A percentile compares a stretch with the other conserved stretches of the same genome.
phyloP scores from a whole-genome alignment of 129 eudicot species.

The Smallanthus sonchifolius region DNA sequence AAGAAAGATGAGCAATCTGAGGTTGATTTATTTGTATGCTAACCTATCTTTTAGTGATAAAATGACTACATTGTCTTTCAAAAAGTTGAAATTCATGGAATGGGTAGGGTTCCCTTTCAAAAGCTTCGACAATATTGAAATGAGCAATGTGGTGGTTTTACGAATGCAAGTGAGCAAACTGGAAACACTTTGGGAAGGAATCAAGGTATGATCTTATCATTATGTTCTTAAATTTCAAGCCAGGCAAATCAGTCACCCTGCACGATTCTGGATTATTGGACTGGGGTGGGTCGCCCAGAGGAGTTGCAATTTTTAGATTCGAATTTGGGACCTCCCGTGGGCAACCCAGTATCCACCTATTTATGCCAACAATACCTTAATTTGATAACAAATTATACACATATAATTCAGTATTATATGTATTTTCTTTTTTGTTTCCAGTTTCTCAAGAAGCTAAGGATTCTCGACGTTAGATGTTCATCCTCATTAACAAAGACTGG shows the following conservation, averaged over 20 bases:
- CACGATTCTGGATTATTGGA: not conserved
- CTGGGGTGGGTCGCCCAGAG: no score
- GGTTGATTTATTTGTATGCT: not conserved
- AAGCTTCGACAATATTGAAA: not conserved
- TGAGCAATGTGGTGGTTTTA: conserved; percentile 14
- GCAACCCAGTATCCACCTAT: no score
- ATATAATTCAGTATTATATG: no score
- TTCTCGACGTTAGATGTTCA: not conserved
- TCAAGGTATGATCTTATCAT: conserved; percentile 18
- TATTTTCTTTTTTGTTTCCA: not conserved
- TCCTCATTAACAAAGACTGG: not conserved
- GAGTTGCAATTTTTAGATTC: no score
- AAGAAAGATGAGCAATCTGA: conserved; percentile 7
- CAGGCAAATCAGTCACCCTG: no score
- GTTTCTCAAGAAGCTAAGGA: conserved; percentile 11
- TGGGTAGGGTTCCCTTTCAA: not conserved
- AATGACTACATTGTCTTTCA: not conserved
- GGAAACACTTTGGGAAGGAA: conserved; percentile 15
- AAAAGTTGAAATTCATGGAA: not conserved
- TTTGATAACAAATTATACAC: no score
- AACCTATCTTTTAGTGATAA: not conserved
- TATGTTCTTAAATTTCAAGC: no score
- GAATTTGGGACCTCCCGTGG: no score
- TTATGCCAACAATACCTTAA: no score
- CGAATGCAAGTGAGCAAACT: not conserved